Conservation (phyloP, 805 yeast species). For the Metschnikowia bowlesiae region DNA sequence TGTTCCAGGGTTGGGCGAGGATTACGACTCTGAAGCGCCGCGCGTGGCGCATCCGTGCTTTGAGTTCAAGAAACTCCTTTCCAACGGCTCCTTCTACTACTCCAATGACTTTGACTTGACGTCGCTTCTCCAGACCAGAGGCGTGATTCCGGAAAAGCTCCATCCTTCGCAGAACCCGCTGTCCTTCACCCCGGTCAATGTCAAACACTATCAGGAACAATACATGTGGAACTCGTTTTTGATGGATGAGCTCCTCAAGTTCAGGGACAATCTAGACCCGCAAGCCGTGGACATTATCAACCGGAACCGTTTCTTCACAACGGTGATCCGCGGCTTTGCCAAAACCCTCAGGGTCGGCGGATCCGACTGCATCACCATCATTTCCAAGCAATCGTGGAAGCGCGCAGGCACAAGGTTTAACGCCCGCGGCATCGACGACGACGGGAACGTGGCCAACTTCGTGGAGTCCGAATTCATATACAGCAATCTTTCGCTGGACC, state of each 20-base stretch:
- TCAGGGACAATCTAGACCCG: conserved; percentile 64
- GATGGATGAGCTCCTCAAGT: conserved; percentile 75
- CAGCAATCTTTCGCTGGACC: conserved; percentile 41
- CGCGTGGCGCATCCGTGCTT: conserved; percentile 67
- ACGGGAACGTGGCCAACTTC: conserved; percentile 20
- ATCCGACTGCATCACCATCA: conserved; percentile 58
- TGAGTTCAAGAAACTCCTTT: conserved; percentile 69
- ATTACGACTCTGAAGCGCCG: conserved; percentile 20
- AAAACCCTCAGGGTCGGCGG: conserved; percentile 53
- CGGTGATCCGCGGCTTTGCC: conserved; percentile 94
- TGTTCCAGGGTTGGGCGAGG: conserved; percentile 24
- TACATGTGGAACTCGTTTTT: conserved; percentile 97
- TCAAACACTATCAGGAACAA: conserved; percentile 61
- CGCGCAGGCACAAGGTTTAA: conserved; percentile 22
- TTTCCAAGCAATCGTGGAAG: conserved; percentile 94
- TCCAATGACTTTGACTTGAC: conserved; percentile 92
- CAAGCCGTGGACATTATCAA: conserved; percentile 61
- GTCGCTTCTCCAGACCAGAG: conserved; percentile 75
- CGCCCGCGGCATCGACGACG: conserved; percentile 20
- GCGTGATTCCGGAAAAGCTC: conserved; percentile 37
- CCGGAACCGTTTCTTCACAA: conserved; percentile 75
- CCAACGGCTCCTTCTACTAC: conserved; percentile 88
- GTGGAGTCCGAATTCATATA: conserved; percentile 69
- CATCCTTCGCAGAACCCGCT: conserved; percentile 2
- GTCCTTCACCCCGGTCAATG: conserved; percentile 7